phyloP scores from a whole-genome alignment of 2,329 filamentous ascomycete genomes.

The Gnomoniopsis sp. region DNA sequence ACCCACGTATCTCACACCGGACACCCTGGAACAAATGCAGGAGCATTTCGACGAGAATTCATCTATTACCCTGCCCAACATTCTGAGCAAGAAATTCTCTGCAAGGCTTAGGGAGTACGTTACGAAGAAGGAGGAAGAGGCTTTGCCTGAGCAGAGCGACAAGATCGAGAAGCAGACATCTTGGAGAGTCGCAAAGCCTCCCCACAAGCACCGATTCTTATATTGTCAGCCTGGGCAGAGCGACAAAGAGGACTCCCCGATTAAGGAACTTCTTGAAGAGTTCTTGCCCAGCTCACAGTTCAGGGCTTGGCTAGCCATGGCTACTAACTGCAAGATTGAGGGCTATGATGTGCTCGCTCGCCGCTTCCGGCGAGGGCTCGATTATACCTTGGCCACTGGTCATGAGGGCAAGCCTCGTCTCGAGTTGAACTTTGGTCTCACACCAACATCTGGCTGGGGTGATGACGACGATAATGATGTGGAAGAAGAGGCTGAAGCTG shows the following conservation, averaged over 20 bases:
- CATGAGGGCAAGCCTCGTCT: conserved; percentile 75
- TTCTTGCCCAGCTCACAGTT: conserved; percentile 84
- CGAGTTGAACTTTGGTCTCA: conserved; percentile 84
- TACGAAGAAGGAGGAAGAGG: conserved; percentile 56
- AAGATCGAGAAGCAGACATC: conserved; percentile 56
- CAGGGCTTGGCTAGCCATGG: conserved; percentile 81
- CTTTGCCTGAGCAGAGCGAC: conserved; percentile 42
- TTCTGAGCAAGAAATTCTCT: conserved; percentile 77
- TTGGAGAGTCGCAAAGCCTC: conserved; percentile 79
- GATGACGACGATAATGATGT: conserved; percentile 55
- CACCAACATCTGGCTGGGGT: conserved; percentile 82
- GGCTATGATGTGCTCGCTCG: conserved; percentile 77
- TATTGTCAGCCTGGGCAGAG: conserved; percentile 62
- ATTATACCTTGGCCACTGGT: conserved; percentile 90
- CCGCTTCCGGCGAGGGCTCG: conserved; percentile 79
- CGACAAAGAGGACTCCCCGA: conserved; percentile 48
- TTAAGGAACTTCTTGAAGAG: conserved; percentile 76
- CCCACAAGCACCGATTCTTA: conserved; percentile 91
- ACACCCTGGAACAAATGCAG: conserved; percentile 78
- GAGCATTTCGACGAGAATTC: conserved; percentile 80
- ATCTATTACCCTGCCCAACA: conserved; percentile 75
- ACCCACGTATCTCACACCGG: conserved; percentile 86
- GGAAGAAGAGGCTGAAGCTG: conserved; percentile 38
- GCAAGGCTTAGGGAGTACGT: conserved; percentile 69
- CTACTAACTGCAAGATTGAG: conserved; percentile 71